Evolutionary conservation across 768 basidiomycete genomes (phyloP), one percentile per base, ranked within the genome.

Genomic region (Termitomyces sp.): DNA sequence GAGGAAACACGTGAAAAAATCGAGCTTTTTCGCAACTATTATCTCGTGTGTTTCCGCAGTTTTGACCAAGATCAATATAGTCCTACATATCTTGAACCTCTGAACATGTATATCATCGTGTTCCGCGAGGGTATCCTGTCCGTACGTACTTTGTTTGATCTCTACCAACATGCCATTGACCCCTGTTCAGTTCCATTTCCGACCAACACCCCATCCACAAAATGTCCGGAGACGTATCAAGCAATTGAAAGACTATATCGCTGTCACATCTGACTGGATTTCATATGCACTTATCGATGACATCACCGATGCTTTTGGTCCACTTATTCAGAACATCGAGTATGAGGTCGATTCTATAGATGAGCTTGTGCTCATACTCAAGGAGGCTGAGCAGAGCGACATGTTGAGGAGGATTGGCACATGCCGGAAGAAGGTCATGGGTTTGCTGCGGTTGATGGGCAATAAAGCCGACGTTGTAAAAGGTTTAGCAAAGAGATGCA

Each of bases 401-500:
- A 99, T 99, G 97, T 74, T 99, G 63, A 77, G 96, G 62, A 77
- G 96, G 62, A 99, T 98, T 64, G 97, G 97, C 34, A 97, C 93
- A 0, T 98, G 97, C 68, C 80, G 97, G 58, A 99, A 98, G 80
- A 98, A 99, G 73, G 97, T 99, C 61, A 98, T 99, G 97, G 97
- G 97, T 17, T 72, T 99, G 28, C 70, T 99, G 53, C 75, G 97
- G 59, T 74, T 99, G 53, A 98, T 99, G 96, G 97, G 97, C 24
- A 98, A 97, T 72, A 99, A 99, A 75, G 97, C 97, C 52, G 97
- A 99, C 68, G 97, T 99, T 60, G 97, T 99, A 60, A 99, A 99
- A 69, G 97, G 97, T 10, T 76, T 98, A 43, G 97, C 97, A 22
- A 99, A 99, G 74, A 77, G 96, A 60, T 98, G 96, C 69, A 97